Evolutionary conservation across 1,284 basidiomycete species (phyloP).

Genomic region (Ustilago loliicola): DNA sequence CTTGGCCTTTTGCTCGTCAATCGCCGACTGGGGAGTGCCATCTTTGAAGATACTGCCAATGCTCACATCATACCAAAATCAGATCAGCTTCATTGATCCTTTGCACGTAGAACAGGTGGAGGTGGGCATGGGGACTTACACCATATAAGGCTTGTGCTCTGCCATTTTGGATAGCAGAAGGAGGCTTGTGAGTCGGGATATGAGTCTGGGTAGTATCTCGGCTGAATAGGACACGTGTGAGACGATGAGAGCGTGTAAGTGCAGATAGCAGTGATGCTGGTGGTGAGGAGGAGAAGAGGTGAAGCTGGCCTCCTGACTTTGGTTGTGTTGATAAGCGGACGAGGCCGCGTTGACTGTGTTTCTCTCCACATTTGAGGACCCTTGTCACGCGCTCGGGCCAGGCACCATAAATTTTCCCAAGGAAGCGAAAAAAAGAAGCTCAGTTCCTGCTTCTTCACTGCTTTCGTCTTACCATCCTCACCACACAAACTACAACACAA

Average conservation of each 20-base stretch:
- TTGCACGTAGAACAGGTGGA: neutral
- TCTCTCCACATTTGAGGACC: constrained; percentile 16
- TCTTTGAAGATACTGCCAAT: constrained; percentile 60
- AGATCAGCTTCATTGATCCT: too few relatives aligned
- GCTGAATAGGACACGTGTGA: too few relatives aligned
- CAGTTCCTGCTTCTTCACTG: neutral
- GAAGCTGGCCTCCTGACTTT: neutral
- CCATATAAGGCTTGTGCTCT: constrained; percentile 58
- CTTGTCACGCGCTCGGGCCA: constrained; percentile 31
- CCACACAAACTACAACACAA: neutral
- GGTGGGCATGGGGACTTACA: constrained; percentile 37
- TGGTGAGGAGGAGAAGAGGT: neutral
- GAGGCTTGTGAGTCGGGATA: constrained; percentile 19
- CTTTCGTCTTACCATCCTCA: constrained; percentile 3
- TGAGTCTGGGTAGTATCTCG: constrained; percentile 24
- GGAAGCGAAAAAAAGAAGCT: neutral
- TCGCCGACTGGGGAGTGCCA: constrained; percentile 42
- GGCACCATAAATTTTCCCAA: neutral
- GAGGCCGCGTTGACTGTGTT: constrained; percentile 6
- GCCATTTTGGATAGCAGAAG: constrained; percentile 41
- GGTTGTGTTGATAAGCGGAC: constrained; percentile 10
- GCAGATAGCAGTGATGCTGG: constrained; percentile 5
- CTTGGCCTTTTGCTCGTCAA: constrained; percentile 56
- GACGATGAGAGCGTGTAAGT: too few relatives aligned
- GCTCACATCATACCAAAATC: neutral